These are phyloP conservation scores for Candida rishiriensis DNA, from an alignment of 805 yeast genomes.

Conservation along the genomic window DNA sequence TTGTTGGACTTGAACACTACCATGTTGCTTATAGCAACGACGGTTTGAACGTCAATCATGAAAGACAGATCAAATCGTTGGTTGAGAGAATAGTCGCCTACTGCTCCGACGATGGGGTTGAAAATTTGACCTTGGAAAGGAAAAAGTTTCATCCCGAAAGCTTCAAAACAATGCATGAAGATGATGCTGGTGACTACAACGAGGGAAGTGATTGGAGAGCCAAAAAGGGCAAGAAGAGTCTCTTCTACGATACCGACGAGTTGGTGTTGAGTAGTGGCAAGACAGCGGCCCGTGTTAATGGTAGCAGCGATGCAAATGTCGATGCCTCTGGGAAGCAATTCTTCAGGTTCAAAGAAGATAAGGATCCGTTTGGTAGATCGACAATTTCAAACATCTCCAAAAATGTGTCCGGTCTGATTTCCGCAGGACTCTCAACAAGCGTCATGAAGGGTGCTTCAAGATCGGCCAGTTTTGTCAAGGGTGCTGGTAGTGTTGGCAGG, in stretches of 20 bases:
- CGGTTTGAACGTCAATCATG: slow-evolving; percentile 19
- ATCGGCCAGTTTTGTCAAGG: no score
- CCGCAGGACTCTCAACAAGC: not conserved
- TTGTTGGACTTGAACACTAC: slow-evolving; percentile 11
- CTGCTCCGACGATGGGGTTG: slow-evolving; percentile 7
- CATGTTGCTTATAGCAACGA: slow-evolving; percentile 18
- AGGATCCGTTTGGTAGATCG: slow-evolving; percentile 19
- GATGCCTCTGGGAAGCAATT: no score
- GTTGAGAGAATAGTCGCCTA: slow-evolving; percentile 12
- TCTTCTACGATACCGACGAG: slow-evolving; percentile 17
- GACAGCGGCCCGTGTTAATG: not conserved
- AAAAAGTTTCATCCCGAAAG: slow-evolving; percentile 13
- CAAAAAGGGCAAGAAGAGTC: slow-evolving; percentile 1
- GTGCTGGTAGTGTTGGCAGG: no score
- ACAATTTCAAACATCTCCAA: slow-evolving; percentile 17
- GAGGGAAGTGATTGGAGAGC: not conserved
- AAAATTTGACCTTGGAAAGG: slow-evolving; percentile 13
- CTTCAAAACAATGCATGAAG: not conserved
- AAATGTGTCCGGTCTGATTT: slow-evolving; percentile 12
- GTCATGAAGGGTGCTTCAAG: not conserved
- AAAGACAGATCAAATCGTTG: slow-evolving; percentile 17
- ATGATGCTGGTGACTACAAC: not conserved
- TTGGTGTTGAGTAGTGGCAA: slow-evolving; percentile 3
- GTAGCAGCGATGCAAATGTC: no score
- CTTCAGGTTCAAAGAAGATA: slow-evolving; percentile 8